Evolutionary conservation across 1,284 basidiomycete genomes (phyloP), one percentile per base, ranked within the genome.

Genomic region (Cutaneotrichosporon sp.): DNA sequence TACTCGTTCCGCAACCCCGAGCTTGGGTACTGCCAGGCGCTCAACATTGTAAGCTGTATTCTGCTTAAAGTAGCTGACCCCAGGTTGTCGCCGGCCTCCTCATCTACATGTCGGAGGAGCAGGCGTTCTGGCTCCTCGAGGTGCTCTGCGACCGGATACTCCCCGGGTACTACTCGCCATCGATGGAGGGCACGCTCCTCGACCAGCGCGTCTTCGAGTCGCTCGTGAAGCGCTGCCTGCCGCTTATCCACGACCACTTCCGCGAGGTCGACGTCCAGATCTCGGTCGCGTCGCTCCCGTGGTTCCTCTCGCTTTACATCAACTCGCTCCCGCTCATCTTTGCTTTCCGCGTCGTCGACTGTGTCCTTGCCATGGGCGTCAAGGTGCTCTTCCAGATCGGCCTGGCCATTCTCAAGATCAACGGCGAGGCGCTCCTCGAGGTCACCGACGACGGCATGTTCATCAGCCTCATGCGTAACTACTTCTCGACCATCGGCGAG

Each of bases 311-410:
- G 74, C 81, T 95, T 87, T 94, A 77, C 78, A 98, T 99, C 81
- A 98, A 98, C 81, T 95, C 92, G 71, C 97, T 99, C 93, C 97
- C 97, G 0, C 91, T 99, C 87, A 89, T 99, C 52, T 99, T 99
- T 74, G 95, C 97, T 0, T 99, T 98, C 84, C 87, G 97, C 51
- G 94, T 99, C 73, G 92, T 97, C 2, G 97, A 99, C 77, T 99
- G 97, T 79, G 97, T 99, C 80, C 91, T 99, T 82, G 95, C 95
- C 67, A 98, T 97, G 92, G 97, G 97, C 0, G 93, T 95, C 2
- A 98, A 95, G 73, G 97, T 99, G 14, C 82, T 99, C 50, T 99
- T 99, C 83, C 95, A 99, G 85, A 80, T 81, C 50, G 79, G 79
- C 63, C 68, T 81, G 2, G 97, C 97, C 16, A 97, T 99, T 55